These are phyloP conservation scores for Astragalus membranaceus DNA, from an alignment of 306 rosid genomes.

Conservation along the genomic window DNA sequence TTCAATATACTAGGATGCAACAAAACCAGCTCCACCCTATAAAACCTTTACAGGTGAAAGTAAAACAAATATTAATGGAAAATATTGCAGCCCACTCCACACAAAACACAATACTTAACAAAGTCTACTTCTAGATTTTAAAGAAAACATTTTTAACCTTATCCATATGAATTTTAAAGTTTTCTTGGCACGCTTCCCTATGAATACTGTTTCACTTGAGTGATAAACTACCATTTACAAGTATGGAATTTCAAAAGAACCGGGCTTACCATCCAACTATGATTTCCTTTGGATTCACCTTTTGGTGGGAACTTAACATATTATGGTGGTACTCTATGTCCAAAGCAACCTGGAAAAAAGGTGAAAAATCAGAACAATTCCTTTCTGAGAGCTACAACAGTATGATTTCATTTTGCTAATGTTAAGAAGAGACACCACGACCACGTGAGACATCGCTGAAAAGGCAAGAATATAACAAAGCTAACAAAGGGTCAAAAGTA, in stretches of 20 bases:
- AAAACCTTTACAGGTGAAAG: neutral
- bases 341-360: constrained; percentile 63
- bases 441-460: neutral
- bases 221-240: neutral
- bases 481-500: neutral
- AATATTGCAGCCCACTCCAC: neutral
- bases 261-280: constrained; percentile 84
- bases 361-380: neutral
- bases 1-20: neutral
- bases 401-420: neutral
- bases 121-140: neutral
- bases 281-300: constrained; percentile 92
- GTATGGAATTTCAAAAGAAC: neutral
- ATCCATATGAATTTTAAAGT: neutral
- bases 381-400: neutral
- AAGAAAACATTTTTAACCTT: neutral
- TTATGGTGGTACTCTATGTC: constrained; percentile 95
- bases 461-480: neutral
- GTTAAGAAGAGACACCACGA: neutral
- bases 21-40: neutral
- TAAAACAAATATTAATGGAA: neutral
- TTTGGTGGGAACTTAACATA: constrained; percentile 78
- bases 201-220: neutral
- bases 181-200: neutral
- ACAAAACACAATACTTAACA: neutral